Evolutionary conservation across 2,329 filamentous ascomycete genomes (phyloP), one percentile per base, ranked within the genome.

Genomic region (Thelonectria blattea): DNA sequence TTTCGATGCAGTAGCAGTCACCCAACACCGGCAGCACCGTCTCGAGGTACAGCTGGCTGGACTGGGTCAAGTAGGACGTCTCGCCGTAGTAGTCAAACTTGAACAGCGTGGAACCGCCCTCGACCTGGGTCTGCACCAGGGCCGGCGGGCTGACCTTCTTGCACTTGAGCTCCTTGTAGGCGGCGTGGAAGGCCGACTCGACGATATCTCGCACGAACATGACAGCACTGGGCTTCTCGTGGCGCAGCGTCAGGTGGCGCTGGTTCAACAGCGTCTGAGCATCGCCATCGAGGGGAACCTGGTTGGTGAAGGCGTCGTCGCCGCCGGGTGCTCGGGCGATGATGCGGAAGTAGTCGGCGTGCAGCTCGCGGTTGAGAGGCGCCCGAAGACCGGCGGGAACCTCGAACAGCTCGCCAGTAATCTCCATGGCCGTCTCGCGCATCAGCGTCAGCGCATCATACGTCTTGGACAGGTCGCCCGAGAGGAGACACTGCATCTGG

Each of bases 1-100:
- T 97, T 78, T 97, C 93, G 72, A 99, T 94, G 75, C 94, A 98
- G 85, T 96, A 99, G 54, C 97, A 93, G 75, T 97, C 92, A 69
- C 95, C 95, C 71, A 98, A 84, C 52, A 90, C 92, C 11, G 94
- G 92, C 32, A 99, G 82, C 67, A 90, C 92, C 32, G 95, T 99
- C 83, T 99, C 95, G 60, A 99, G 90, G 79, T 99, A 99, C 55
- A 99, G 87, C 79, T 99, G 95, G 34, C 92, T 96, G 3, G 93
- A 97, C 80, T 99, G 95, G 4, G 95, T 98, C 64, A 99, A 87
- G 81, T 93, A 99, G 61, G 95, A 91, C 69, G 89, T 86, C 78
- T 97, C 91, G 69, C 88, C 90, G 79, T 97, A 97, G 83, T 95
- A 96, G 73, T 91, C 84, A 72, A 96, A 91, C 62, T 87, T 88